Base-by-base conservation (phyloP, 2,329 filamentous ascomycete species). In the Bipolaris zeicola region DNA sequence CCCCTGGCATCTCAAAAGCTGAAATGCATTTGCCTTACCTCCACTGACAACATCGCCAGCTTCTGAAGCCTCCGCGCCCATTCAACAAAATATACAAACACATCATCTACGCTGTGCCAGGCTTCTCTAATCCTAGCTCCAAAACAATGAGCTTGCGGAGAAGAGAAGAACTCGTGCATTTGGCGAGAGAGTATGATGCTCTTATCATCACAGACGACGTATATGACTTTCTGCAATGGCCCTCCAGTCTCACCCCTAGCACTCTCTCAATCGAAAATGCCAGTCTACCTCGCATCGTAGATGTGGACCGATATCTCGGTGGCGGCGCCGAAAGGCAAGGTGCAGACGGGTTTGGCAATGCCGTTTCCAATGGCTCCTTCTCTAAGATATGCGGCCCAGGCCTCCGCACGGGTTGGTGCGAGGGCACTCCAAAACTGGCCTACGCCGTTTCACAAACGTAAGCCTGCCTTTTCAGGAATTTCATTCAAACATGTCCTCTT, bases 181-280 rank as follows among this genome's bases (percentile, higher is more conserved):
- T 97, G 6, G 94, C 94, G 0, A 84, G 94, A 54, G 81, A 87
- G 56, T 86, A 89, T 72, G 88, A 98, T 73, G 91, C 91, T 6
- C 82, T 98, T n/a, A 77, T 97, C 52, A 82, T 97, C 26, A 86
- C 86, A 46, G 94, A 98, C 77, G 95, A 99, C 74, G 92, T 98
- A 8, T 99, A 99, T 72, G 94, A 98, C 74, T 89, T 94, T 63
- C 81, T 98, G 5, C 90, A 93, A 72, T 97, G 92, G 91, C 83
- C 85, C 2, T 67, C 79, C 6, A 72, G 69, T 57, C 62, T 67
- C 36, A 65, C 58, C 11, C 54, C 68, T 31, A 55, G 67, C 53
- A 58, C 31, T 57, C 65, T 66, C 43, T 64, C 46, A 48, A 68
- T 68, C 34, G 74, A 76, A 36, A 79, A 73, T 62, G 81, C 84